Evolutionary conservation across 2,329 filamentous ascomycete genomes (phyloP), one percentile per base, ranked within the genome.

Genomic region (Achaetomium macrosporum): DNA sequence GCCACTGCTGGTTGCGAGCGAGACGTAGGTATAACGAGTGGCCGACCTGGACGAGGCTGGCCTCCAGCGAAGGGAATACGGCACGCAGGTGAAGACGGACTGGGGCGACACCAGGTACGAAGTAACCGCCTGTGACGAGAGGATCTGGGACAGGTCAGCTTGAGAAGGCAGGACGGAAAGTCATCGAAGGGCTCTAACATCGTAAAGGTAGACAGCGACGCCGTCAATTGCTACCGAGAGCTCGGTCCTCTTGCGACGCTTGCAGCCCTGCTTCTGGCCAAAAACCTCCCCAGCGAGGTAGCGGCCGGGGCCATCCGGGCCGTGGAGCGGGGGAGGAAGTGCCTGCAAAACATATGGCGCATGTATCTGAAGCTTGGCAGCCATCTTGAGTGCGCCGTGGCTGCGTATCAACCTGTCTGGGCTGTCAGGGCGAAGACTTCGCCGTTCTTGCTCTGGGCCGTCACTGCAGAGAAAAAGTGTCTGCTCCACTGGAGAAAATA

Each of bases 81-180:
- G 77, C 9, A 82, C 68, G 66, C 82, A 85, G 50, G 81, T 81
- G 64, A 86, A 83, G 47, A 74, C 75, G 49, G 83, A 78, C 65
- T 84, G 81, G 1, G 83, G 83, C 25, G 83, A 79, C 55, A 86
- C 77, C 19, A 83, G 82, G 65, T 85, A 85, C 2, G 83, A 85
- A 7, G 82, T 85, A 61, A 85, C 76, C 56, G 85, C 71, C 56
- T 78, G 75, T 6, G 82, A 79, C 3, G 80, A 77, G 3, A 81
- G 75, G 42, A 85, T 73, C 83, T 86, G 57, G 5, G n/a, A 8
- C 5, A 1, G 5, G 49, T 67, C 54, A 67, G 59, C 48, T 47
- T 17, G 30, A 36, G 25, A n/a, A 16, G 25, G 43, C 4, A 10
- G 40, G 2, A 16, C 3, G 10, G 17, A 16, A 48, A 19, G 40